Conservation (phyloP, 805 yeast species). For the Groenewaldozyma salmanticensis region DNA sequence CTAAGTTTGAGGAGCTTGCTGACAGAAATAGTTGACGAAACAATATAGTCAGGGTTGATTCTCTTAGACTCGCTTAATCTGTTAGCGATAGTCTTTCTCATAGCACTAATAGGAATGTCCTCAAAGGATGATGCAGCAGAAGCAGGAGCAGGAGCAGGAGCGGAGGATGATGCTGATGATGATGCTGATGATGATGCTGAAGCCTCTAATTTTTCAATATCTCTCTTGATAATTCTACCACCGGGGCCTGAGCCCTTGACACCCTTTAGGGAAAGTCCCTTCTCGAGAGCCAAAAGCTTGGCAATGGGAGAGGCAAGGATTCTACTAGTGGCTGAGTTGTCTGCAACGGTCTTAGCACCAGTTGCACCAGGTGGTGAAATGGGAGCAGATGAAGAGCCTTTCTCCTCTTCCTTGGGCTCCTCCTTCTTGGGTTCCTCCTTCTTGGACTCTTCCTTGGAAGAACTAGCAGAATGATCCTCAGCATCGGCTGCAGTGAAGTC, state of each 20-base stretch:
- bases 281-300: conserved; percentile 83
- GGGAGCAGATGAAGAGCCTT: conserved; percentile 10
- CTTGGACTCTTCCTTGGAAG: conserved; percentile 25
- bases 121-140: conserved; percentile 51
- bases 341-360: conserved; percentile 61
- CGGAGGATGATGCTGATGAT: conserved; percentile 29
- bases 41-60: conserved; percentile 84
- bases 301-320: conserved; percentile 94
- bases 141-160: conserved; percentile 33
- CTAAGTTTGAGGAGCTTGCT: conserved; percentile 86
- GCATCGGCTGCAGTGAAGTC: conserved; percentile 80
- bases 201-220: conserved; percentile 63
- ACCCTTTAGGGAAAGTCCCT: conserved; percentile 77
- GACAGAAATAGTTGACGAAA: conserved; percentile 79
- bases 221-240: conserved; percentile 89
- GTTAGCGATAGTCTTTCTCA: conserved; percentile 90
- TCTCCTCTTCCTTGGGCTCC: conserved; percentile 11
- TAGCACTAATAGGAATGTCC: conserved; percentile 78
- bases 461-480: conserved; percentile 39
- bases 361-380: conserved; percentile 33
- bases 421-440: conserved; percentile 20
- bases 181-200: conserved; percentile 31
- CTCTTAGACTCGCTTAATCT: conserved; percentile 82
- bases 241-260: conserved; percentile 89
- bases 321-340: conserved; percentile 35